These are phyloP conservation scores for Chytriomyces hyalinus DNA, from an alignment of 192 early-diverging fungal genomes.

Conservation along the genomic window DNA sequence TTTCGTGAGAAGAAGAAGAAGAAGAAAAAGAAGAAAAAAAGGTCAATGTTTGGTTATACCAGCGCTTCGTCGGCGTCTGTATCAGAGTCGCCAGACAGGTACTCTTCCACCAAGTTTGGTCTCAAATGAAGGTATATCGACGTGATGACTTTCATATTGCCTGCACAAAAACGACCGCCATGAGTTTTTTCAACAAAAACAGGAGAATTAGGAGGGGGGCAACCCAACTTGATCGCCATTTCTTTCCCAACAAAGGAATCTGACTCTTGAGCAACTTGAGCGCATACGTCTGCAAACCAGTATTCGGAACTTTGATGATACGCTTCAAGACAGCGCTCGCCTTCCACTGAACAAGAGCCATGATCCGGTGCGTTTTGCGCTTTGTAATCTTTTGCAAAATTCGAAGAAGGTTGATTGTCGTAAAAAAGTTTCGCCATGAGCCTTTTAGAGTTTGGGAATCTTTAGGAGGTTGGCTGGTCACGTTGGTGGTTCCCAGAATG, in stretches of 20 bases:
- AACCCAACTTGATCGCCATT: conserved; percentile 73
- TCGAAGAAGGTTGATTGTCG: conserved; percentile 73
- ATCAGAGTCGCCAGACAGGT: conserved; percentile 72
- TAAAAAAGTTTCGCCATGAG: conserved; percentile 50
- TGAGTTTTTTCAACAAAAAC: background rate
- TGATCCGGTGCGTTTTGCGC: conserved; percentile 73
- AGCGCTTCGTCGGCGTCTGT: conserved; percentile 73
- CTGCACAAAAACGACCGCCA: conserved; percentile 28
- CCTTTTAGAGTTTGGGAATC: background rate
- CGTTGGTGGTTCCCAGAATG: background rate
- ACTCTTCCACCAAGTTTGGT: conserved; percentile 71
- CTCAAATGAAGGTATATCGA: conserved; percentile 70
- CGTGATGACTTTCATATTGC: conserved; percentile 83
- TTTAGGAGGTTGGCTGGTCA: background rate
- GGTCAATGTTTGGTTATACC: conserved; percentile 40
- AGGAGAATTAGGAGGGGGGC: background rate
- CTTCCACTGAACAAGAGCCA: conserved; percentile 85
- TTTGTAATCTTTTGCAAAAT: conserved; percentile 84
- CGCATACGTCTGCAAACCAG: conserved; percentile 70
- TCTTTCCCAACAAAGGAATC: conserved; percentile 76
- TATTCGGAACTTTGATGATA: conserved; percentile 73
- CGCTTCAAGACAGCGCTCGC: conserved; percentile 80
- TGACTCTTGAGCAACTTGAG: conserved; percentile 84
- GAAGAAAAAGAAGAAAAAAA: background rate
- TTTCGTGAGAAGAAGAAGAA: background rate